Evolutionary conservation across 2,329 filamentous ascomycete species (phyloP).

Genomic region (Colletotrichum eremochloae): DNA sequence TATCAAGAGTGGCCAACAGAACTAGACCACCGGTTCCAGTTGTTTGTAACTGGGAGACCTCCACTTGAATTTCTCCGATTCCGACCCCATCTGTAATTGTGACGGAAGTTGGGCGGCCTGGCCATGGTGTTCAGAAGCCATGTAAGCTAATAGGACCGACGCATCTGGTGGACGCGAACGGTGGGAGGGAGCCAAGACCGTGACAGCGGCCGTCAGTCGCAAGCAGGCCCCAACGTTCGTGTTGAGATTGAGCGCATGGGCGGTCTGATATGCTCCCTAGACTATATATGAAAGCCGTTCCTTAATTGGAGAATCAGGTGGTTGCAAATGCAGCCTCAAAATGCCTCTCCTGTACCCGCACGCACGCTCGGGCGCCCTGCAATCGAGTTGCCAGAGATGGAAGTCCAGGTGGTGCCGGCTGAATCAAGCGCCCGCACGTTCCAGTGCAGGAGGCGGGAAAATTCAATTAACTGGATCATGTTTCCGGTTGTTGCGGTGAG

Average conservation of each 20-base stretch:
- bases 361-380: slow-evolving; percentile 28
- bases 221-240: not conserved
- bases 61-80: slow-evolving; percentile 13
- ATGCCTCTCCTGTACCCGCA: slow-evolving; percentile 28
- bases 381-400: slow-evolving; percentile 31
- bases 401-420: slow-evolving; percentile 25
- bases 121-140: not conserved
- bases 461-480: slow-evolving; percentile 37
- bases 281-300: slow-evolving; percentile 10
- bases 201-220: slow-evolving; percentile 28
- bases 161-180: slow-evolving; percentile 16
- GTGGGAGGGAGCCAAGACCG: slow-evolving; percentile 39
- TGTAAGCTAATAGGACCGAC: not conserved
- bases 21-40: not conserved
- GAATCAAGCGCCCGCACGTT: slow-evolving; percentile 31
- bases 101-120: slow-evolving; percentile 20
- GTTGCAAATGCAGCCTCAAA: slow-evolving; percentile 20
- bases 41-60: not conserved
- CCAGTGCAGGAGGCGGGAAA: slow-evolving; percentile 25
- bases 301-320: not conserved
- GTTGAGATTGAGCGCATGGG: not conserved
- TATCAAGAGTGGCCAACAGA: slow-evolving; percentile 4
- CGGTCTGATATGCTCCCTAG: slow-evolving; percentile 3
- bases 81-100: slow-evolving; percentile 4
- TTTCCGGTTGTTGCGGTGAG: slow-evolving; percentile 38